phyloP scores from a whole-genome alignment of 768 basidiomycete genomes.

The Fomitopsis serialis region DNA sequence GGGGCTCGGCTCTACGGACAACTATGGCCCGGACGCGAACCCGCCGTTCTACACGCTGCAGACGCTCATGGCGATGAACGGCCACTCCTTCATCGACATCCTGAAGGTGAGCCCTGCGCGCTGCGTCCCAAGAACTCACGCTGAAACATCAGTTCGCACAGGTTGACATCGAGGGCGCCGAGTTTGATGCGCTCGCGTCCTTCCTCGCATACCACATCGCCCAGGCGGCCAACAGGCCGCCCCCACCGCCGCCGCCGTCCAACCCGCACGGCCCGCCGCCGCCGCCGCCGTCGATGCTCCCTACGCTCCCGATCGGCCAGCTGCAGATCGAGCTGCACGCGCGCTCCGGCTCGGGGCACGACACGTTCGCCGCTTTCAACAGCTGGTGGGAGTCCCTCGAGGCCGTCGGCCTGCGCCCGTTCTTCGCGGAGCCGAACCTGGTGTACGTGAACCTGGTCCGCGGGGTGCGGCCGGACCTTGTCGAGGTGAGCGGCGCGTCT shows the following conservation, averaged over 20 bases:
- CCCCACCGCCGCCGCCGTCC: background rate
- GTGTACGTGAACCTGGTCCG: conserved; percentile 35
- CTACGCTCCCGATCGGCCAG: conserved; percentile 56
- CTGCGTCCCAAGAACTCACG: background rate
- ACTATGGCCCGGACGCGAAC: conserved; percentile 33
- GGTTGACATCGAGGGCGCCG: conserved; percentile 63
- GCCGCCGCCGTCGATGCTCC: background rate
- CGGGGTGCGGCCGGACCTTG: conserved; percentile 27
- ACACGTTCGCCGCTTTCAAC: conserved; percentile 43
- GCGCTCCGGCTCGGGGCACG: conserved; percentile 16
- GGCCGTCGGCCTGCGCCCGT: conserved; percentile 58
- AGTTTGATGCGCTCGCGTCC: conserved; percentile 50
- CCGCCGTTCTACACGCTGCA: conserved; percentile 54
- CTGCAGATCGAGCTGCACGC: conserved; percentile 63
- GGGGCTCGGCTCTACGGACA: conserved; percentile 32
- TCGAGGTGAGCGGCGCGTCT: conserved; percentile 27
- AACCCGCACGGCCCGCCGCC: conserved; percentile 1
- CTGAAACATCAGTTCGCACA: background rate
- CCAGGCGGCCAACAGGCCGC: background rate
- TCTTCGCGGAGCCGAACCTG: conserved; percentile 58
- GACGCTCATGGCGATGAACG: conserved; percentile 57
- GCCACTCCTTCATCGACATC: conserved; percentile 63
- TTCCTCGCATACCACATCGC: conserved; percentile 24
- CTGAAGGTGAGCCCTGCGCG: conserved; percentile 34
- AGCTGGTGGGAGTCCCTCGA: conserved; percentile 67